Percentiles rank a stretch among this genome's conserved stretches.
Evolutionary conservation across 2,329 filamentous ascomycete species (phyloP).

Genomic region (Hymenotorrendiella dingleyae): DNA sequence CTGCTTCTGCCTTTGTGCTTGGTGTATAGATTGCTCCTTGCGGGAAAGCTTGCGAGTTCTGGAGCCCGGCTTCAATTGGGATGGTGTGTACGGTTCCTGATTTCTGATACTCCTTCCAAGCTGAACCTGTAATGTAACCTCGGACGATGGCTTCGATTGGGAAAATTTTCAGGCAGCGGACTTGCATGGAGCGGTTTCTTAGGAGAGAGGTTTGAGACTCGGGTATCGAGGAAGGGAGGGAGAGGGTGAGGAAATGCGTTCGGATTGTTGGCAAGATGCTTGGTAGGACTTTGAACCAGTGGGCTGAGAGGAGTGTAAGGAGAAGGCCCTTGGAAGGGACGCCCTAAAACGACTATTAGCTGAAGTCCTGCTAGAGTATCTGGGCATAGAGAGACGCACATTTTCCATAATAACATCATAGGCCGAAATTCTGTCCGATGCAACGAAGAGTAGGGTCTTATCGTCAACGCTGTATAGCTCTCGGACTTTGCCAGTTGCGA

Average conservation of each 20-base stretch:
- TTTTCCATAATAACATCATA: slow-evolving; percentile 90
- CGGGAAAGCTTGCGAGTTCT: slow-evolving; percentile 56
- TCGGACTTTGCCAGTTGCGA: slow-evolving; percentile 60
- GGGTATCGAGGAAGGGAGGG: slow-evolving; percentile 46
- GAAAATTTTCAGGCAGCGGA: slow-evolving; percentile 57
- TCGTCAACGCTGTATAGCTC: slow-evolving; percentile 72
- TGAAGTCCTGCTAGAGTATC: no score
- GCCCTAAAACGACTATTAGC: no score
- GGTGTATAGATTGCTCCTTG: slow-evolving; percentile 60
- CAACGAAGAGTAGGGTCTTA: slow-evolving; percentile 71
- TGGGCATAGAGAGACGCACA: slow-evolving; percentile 51
- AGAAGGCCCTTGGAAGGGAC: slow-evolving; percentile 63
- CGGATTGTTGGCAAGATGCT: slow-evolving; percentile 44
- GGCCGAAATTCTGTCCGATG: slow-evolving; percentile 86
- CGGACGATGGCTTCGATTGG: slow-evolving; percentile 67
- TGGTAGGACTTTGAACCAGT: slow-evolving; percentile 58
- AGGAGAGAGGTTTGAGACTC: slow-evolving; percentile 36
- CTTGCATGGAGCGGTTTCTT: slow-evolving; percentile 57
- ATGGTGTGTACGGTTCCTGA: slow-evolving; percentile 62
- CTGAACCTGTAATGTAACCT: slow-evolving; percentile 66
- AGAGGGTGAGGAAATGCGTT: slow-evolving; percentile 57
- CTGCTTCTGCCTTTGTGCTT: slow-evolving; percentile 61
- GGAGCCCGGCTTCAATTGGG: slow-evolving; percentile 47
- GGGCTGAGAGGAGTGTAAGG: slow-evolving; percentile 59
- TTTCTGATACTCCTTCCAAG: slow-evolving; percentile 60